These are phyloP conservation scores for Trichoderma sp. DNA, from an alignment of 2,329 filamentous ascomycete genomes.

Conservation along the genomic window DNA sequence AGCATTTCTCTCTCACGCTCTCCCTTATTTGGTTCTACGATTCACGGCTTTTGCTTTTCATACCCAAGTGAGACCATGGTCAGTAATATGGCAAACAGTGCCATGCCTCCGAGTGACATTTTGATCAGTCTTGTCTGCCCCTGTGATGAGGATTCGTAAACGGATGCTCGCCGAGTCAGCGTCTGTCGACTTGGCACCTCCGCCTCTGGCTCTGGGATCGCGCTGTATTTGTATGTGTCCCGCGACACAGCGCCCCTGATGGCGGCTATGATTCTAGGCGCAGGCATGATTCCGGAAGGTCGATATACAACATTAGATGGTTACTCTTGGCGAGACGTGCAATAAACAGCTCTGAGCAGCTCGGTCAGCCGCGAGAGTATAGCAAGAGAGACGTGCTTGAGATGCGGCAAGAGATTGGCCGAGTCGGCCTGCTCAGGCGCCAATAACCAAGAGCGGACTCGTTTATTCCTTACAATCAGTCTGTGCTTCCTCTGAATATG, in stretches of 20 bases:
- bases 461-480: neutral
- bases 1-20: neutral
- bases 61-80: constrained; percentile 23
- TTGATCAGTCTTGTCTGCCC: constrained; percentile 20
- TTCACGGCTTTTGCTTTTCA: neutral
- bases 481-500: neutral
- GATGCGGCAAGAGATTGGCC: neutral
- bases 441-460: neutral
- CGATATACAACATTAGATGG: neutral
- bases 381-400: neutral
- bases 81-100: constrained; percentile 22
- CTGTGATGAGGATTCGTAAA: neutral
- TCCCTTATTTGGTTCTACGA: neutral
- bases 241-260: constrained; percentile 23
- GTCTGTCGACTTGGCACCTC: neutral
- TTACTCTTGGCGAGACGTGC: neutral
- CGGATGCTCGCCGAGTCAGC: neutral
- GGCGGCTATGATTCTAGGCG: constrained; percentile 21
- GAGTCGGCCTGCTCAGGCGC: neutral
- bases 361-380: neutral
- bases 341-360: neutral
- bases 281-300: neutral
- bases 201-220: constrained; percentile 24
- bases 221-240: constrained; percentile 30
- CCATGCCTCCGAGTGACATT: constrained; percentile 21